Evolutionary conservation across 176 grass and related monocot species (phyloP).

Genomic region (Paspalum vaginatum): DNA sequence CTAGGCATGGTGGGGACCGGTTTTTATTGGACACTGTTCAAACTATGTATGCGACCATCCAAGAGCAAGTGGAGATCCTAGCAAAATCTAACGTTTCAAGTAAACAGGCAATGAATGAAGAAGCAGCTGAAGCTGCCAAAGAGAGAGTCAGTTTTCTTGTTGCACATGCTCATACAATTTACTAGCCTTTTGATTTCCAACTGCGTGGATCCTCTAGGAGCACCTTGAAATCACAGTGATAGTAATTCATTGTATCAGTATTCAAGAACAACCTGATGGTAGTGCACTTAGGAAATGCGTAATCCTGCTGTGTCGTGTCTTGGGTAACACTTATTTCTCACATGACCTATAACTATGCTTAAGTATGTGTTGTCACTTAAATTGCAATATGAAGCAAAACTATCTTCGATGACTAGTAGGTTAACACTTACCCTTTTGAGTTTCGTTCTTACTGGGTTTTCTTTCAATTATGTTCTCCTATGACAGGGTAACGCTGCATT

Average conservation of each 20-base stretch:
- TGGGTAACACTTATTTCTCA: conserved; percentile 22
- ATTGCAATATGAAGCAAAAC: not conserved
- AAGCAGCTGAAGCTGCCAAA: conserved; percentile 93
- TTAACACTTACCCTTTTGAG: not conserved
- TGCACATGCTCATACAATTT: not conserved
- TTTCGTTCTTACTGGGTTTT: conserved; percentile 21
- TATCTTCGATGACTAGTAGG: not conserved
- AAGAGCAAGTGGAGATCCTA: conserved; percentile 74
- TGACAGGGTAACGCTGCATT: conserved; percentile 85
- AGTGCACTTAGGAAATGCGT: conserved; percentile 2
- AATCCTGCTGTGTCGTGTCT: not conserved
- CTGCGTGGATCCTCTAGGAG: not conserved
- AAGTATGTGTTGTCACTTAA: not conserved
- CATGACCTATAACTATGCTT: conserved; percentile 23
- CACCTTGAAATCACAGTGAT: not conserved
- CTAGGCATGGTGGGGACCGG: conserved; percentile 72
- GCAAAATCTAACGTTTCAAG: conserved; percentile 72
- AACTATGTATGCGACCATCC: conserved; percentile 72
- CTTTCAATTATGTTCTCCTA: not conserved
- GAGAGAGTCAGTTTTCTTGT: conserved; percentile 66
- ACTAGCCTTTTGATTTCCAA: conserved; percentile 16
- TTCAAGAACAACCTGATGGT: conserved; percentile 17
- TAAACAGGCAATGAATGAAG: conserved; percentile 76
- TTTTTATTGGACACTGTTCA: conserved; percentile 83
- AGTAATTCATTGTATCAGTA: conserved; percentile 7